Percentiles rank a stretch among this genome's conserved stretches.
Evolutionary conservation across 441 rosid genomes (phyloP).

Genomic region (Bocquillonia castaneifolia): DNA sequence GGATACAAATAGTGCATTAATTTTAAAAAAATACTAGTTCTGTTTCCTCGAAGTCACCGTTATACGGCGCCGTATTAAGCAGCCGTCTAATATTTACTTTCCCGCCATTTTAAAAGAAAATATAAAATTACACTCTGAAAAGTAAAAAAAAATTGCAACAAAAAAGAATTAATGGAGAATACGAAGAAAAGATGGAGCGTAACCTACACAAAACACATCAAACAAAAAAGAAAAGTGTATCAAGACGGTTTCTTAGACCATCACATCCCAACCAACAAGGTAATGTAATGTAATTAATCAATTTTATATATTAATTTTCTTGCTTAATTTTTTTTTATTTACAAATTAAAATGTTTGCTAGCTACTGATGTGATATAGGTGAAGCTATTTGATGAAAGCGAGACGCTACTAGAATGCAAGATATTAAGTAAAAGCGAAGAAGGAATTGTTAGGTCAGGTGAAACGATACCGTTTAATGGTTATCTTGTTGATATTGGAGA

Average conservation of each 20-base stretch:
- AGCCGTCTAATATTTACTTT: neutral
- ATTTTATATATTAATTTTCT: too few relatives aligned
- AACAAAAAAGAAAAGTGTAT: constrained; percentile 74
- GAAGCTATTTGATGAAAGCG: constrained; percentile 63
- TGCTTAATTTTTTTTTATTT: too few relatives aligned
- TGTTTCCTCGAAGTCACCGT: too few relatives aligned
- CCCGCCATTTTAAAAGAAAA: neutral
- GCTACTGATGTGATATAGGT: constrained; percentile 29
- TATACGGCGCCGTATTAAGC: too few relatives aligned
- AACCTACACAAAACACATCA: constrained; percentile 75
- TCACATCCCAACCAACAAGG: constrained; percentile 50
- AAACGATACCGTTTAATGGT: constrained; percentile 54
- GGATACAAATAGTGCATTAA: too few relatives aligned
- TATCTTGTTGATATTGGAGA: constrained; percentile 69
- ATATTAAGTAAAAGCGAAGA: constrained; percentile 62
- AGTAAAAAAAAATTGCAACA: neutral
- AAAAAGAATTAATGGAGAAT: constrained; percentile 44
- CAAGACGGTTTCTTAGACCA: constrained; percentile 74
- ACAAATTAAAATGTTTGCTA: too few relatives aligned
- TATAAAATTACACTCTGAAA: neutral
- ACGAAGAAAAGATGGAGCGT: constrained; percentile 61
- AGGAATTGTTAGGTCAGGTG: constrained; percentile 46
- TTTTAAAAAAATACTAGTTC: too few relatives aligned
- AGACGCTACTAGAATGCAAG: constrained; percentile 65
- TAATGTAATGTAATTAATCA: too few relatives aligned